Evolutionary conservation across 129 eudicot species (phyloP).

Genomic region (sunflower (Helianthus annuus)): DNA sequence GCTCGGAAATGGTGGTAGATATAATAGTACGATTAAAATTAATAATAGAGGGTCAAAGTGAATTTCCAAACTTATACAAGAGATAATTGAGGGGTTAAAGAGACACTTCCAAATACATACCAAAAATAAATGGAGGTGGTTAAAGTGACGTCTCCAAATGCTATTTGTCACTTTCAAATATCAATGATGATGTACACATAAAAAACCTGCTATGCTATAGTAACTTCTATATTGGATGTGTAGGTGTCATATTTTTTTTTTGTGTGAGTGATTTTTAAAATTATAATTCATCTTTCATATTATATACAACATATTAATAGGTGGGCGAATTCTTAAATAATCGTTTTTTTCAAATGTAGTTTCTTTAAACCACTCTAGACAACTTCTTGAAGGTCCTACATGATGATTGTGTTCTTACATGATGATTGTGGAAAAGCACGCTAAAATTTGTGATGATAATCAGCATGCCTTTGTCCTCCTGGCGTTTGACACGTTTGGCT

Average conservation of each 20-base stretch:
- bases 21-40: background rate
- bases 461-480: too few species aligned
- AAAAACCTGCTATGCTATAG: background rate
- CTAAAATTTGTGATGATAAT: too few species aligned
- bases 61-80: constrained; percentile 14
- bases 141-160: constrained; percentile 22
- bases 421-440: too few species aligned
- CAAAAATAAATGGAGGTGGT: constrained; percentile 12
- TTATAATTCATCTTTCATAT: background rate
- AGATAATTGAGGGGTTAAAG: background rate
- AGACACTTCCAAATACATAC: constrained; percentile 11
- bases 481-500: too few species aligned
- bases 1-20: background rate
- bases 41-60: background rate
- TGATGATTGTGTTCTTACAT: too few species aligned
- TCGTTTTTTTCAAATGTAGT: too few species aligned
- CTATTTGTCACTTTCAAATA: constrained; percentile 25
- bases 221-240: background rate
- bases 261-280: background rate
- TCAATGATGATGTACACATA: background rate
- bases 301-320: too few species aligned
- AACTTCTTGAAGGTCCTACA: too few species aligned
- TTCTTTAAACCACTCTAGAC: too few species aligned
- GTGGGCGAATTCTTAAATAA: too few species aligned
- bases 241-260: background rate